Conservation (phyloP, 139 green algal genomes). For the Pedinophyceae sp. region DNA sequence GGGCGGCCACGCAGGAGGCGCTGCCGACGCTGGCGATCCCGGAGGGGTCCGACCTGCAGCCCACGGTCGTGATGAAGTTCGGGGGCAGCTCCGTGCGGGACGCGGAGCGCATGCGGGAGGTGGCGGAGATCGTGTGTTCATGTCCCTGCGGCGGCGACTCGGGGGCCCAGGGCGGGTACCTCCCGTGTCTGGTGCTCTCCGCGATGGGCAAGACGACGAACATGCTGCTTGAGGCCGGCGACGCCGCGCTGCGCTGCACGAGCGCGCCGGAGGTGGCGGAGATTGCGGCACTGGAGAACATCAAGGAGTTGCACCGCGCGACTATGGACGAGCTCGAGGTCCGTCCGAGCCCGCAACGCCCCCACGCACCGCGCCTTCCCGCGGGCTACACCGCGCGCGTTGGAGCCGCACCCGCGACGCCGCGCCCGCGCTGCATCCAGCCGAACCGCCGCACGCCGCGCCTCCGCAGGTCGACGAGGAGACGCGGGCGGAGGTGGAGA, state of each 20-base stretch:
- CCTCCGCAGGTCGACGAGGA: constrained; percentile 28
- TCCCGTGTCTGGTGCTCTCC: constrained; percentile 81
- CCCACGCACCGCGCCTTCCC: not conserved
- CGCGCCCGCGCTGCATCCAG: not conserved
- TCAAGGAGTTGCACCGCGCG: constrained; percentile 51
- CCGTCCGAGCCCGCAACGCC: too few relatives aligned
- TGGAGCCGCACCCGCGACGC: too few relatives aligned
- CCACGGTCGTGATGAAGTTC: constrained; percentile 90
- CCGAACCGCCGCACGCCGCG: not conserved
- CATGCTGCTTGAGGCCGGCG: constrained; percentile 70
- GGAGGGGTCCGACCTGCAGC: constrained; percentile 10
- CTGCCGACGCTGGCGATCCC: not conserved
- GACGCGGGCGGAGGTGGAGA: constrained; percentile 38
- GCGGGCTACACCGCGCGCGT: not conserved
- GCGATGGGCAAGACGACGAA: constrained; percentile 99
- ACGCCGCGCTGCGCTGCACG: constrained; percentile 41
- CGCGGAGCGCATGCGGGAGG: constrained; percentile 78
- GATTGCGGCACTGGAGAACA: constrained; percentile 7
- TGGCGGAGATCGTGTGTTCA: constrained; percentile 79
- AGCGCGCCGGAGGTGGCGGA: constrained; percentile 8
- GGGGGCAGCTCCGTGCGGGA: constrained; percentile 82
- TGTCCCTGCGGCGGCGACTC: constrained; percentile 73
- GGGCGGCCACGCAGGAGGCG: too few relatives aligned
- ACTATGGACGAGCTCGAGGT: constrained; percentile 40
- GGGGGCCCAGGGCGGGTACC: too few relatives aligned